Percentiles rank a stretch among this genome's conserved stretches.
These are phyloP conservation scores for Parastagonospora avenae DNA, from an alignment of 2,329 filamentous ascomycete genomes.

Conservation along the genomic window DNA sequence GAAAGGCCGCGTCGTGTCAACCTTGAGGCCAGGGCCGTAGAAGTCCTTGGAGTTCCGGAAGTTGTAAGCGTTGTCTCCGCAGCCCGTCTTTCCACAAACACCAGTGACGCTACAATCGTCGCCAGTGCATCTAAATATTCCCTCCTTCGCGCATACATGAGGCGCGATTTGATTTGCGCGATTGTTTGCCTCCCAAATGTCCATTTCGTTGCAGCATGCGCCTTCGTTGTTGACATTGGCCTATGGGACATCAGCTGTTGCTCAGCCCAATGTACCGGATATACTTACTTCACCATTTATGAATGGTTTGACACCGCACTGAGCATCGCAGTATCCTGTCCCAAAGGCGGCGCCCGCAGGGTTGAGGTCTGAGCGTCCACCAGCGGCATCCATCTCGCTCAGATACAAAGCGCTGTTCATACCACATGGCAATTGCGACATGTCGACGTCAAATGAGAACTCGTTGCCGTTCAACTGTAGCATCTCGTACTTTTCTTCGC, in stretches of 20 bases:
- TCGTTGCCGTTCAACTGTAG: slow-evolving; percentile 70
- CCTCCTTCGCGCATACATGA: slow-evolving; percentile 55
- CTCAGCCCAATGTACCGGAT: slow-evolving; percentile 11
- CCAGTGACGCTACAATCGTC: slow-evolving; percentile 48
- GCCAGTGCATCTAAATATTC: slow-evolving; percentile 49
- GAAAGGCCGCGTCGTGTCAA: slow-evolving; percentile 65
- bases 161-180: slow-evolving; percentile 54
- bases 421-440: slow-evolving; percentile 49
- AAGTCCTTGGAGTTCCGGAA: slow-evolving; percentile 26
- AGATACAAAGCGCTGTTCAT: slow-evolving; percentile 50
- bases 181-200: slow-evolving; percentile 62
- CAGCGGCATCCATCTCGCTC: slow-evolving; percentile 46
- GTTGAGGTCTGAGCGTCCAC: slow-evolving; percentile 42
- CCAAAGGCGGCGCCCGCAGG: slow-evolving; percentile 64
- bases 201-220: slow-evolving; percentile 61
- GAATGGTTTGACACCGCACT: slow-evolving; percentile 53
- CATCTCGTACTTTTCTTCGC: slow-evolving; percentile 66
- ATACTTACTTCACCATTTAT: slow-evolving; percentile 44
- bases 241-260: slow-evolving; percentile 46
- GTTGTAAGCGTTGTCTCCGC: slow-evolving; percentile 43
- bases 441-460: slow-evolving; percentile 75
- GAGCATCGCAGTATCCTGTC: slow-evolving; percentile 60
- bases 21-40: slow-evolving; percentile 45
- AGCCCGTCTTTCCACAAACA: slow-evolving; percentile 45
- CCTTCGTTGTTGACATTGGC: slow-evolving; percentile 53